phyloP scores from a whole-genome alignment of 345 rosid species.

The Syzygium grande region DNA sequence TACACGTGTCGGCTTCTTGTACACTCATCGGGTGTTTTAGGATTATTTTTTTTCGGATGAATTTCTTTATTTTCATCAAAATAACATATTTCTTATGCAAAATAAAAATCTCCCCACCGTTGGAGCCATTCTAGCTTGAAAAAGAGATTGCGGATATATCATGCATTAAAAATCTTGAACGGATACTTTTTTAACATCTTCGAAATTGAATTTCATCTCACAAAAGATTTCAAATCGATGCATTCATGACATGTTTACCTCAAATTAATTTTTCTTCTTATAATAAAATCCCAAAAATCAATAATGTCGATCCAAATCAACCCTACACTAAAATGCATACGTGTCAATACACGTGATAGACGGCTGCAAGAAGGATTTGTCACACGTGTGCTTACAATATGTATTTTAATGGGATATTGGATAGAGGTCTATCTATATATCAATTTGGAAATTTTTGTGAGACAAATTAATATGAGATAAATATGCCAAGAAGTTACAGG shows the following conservation, averaged over 20 bases:
- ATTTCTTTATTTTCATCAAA: background rate
- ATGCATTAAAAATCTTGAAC: rapidly evolving
- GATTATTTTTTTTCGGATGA: background rate
- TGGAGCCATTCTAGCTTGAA: background rate
- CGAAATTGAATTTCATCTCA: rapidly evolving
- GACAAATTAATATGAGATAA: rapidly evolving
- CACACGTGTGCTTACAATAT: background rate
- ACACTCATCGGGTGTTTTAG: background rate
- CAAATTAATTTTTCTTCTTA: background rate
- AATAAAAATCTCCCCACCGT: background rate
- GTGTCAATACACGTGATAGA: rapidly evolving
- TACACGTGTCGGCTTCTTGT: background rate
- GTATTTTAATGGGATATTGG: background rate
- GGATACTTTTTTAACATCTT: rapidly evolving
- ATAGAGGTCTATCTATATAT: rapidly evolving
- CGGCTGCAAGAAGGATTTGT: rapidly evolving
- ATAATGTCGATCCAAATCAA: rapidly evolving
- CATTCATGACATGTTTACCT: rapidly evolving
- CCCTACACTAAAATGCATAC: background rate
- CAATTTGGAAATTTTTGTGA: background rate
- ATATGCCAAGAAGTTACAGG: rapidly evolving
- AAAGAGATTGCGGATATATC: background rate
- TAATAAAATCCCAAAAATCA: background rate
- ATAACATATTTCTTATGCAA: background rate
- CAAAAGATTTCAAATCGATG: background rate